Evolutionary conservation across 2,329 filamentous ascomycete species (phyloP), one percentile per base, ranked within the genome.

Genomic region (Talaromyces piceae): DNA sequence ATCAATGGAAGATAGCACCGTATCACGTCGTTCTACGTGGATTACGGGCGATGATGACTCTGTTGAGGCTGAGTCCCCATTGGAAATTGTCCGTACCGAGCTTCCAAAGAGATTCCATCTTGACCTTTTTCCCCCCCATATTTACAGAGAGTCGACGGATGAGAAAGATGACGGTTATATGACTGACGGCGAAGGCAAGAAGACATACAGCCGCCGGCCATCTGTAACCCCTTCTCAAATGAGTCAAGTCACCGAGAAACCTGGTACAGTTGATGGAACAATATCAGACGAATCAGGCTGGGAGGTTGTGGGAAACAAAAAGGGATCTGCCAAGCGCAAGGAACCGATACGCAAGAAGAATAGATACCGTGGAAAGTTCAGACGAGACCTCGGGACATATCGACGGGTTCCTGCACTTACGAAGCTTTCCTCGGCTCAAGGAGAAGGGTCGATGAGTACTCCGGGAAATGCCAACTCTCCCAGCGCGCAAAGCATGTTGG

Each of bases 401-500:
- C 60, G 61, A 43, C 58, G 59, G 12, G 31, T 58, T 18, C 54
- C 58, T 23, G 52, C 58, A 2, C 58, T 58, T 5, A 60, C 61
- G 13, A 58, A 58, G 13, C 41, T 67, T 4, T 60, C 64, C 18
- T 55, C 56, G 23, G 58, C 55, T 23, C 54, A 67, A 33, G 69
- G 62, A 31, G 58, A 61, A 51, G 68, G 63, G 44, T 64, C 60
- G 16, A 63, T 61, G 30, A 65, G 58, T 48, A 58, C 54, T n/a
- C 49, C 51, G 13, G 28, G 50, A 49, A 50, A 22, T 61, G 63
- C 23, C 56, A 51, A 37, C 53, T 54, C 25, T 5, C 72, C 71
- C 3, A 64, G 66, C 25, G 72, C 72, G 3, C 66, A 69, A 26
- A 63, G 63, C 50, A 64, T 67, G 12, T 58, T 75, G 5, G 60